These are phyloP conservation scores for Scheffersomyces stambukii DNA, from an alignment of 1,139 yeast genomes.

Conservation along the genomic window DNA sequence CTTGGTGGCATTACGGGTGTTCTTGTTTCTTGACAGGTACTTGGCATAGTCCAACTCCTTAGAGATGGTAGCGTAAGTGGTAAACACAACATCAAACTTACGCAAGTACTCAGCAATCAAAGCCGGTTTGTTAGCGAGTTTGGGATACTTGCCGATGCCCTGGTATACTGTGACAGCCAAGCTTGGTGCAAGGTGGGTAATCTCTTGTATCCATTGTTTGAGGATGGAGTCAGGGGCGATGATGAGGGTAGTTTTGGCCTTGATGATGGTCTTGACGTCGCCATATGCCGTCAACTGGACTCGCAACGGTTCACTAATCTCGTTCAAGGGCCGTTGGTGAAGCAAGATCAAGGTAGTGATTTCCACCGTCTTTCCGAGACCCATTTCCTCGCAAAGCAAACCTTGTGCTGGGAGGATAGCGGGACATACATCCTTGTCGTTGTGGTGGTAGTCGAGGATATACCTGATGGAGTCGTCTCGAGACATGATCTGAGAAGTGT, in stretches of 20 bases:
- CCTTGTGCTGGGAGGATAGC: conserved; percentile 52
- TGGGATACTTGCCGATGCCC: conserved; percentile 54
- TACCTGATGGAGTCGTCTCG: conserved; percentile 17
- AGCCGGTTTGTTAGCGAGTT: conserved; percentile 37
- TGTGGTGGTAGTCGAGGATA: conserved; percentile 15
- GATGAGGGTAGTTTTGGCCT: conserved; percentile 69
- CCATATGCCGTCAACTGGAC: conserved; percentile 31
- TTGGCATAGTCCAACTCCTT: conserved; percentile 78
- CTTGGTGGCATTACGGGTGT: conserved; percentile 37
- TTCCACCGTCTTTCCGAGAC: conserved; percentile 91
- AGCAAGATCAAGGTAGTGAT: conserved; percentile 59
- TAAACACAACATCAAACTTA: conserved; percentile 73
- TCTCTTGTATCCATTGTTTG: conserved; percentile 80
- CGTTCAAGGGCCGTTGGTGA: conserved; percentile 49
- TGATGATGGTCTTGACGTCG: conserved; percentile 42
- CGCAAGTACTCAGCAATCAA: conserved; percentile 44
- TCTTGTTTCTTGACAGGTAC: conserved; percentile 58
- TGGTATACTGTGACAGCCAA: conserved; percentile 57
- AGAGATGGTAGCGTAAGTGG: conserved; percentile 69
- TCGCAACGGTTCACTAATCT: conserved; percentile 36
- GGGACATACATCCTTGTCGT: conserved; percentile 11
- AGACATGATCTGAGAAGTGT: conserved; percentile 42
- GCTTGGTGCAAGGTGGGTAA: conserved; percentile 53
- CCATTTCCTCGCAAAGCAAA: conserved; percentile 90
- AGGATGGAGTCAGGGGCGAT: conserved; percentile 82